Base-by-base conservation (phyloP, 306 rosid genomes). In the Rosa chinensis region DNA sequence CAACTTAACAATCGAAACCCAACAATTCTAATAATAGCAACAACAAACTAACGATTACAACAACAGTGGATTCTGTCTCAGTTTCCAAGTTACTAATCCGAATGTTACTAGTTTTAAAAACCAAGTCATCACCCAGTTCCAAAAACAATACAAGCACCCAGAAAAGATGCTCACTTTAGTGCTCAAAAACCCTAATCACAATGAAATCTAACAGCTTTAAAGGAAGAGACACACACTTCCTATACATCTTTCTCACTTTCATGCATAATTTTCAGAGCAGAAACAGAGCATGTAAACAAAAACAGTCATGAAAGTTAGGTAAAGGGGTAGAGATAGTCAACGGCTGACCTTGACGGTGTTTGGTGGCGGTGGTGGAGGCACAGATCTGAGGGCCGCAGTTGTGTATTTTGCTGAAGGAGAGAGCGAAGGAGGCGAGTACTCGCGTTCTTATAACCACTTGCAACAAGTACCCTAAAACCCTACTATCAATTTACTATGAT, bases 371-470 rank as follows among this genome's bases (percentile, higher is more conserved):
- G 45, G 45, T 3, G 71, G 61, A 71, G 44, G 4, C 9, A 32
- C 45, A 72, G 64, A 50, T 72, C 32, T 35, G 64, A 28, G 47
- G 16, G 76, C 76, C 63, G 76, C 76, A 4, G 17, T 49, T 37
- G 10, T 49, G 18, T n/a, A n/a, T 3, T 18, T 6, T 69, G 44
- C 72, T 40, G 28, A 3, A 50, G 5, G 17, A 48, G 44, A 72
- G 43, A 61, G 76, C 18, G 45, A 50, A 50, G 11, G 63, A 32
- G 76, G 45, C 45, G 28, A 35, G 23, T 1, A 0, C n/a, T 23
- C 14, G 21, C 25, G 76, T 49, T 50, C 76, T 72, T 72, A 72
- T 72, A 72, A 3, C 37, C 37, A 32, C 42, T 72, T 39, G 12
- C 35, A 3, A 8, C 8, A 14, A 8, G 43, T 48, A 72, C 76